Percentiles rank a stretch among this genome's conserved stretches.
Evolutionary conservation across 176 grass and related monocot genomes (phyloP).

Genomic region (Musa beccarii): DNA sequence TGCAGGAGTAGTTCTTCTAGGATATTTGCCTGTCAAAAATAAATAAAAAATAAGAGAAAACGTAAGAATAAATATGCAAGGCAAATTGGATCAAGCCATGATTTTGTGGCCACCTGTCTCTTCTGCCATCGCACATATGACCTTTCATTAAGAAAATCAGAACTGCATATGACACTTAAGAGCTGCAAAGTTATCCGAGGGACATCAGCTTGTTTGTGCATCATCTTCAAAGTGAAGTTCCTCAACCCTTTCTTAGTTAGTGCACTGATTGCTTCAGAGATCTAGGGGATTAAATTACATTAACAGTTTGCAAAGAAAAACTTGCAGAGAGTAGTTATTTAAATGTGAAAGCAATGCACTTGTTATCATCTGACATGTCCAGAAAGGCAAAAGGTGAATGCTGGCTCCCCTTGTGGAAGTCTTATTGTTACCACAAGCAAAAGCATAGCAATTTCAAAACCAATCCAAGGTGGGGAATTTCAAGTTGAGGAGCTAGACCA

Average conservation of each 20-base stretch:
- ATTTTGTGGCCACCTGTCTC: conserved; percentile 56
- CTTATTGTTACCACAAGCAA: too few species aligned
- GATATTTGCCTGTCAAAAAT: conserved; percentile 54
- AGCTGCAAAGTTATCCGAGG: conserved; percentile 63
- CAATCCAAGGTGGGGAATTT: too few species aligned
- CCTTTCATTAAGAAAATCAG: conserved; percentile 69
- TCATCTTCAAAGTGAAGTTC: conserved; percentile 32
- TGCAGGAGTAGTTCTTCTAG: conserved; percentile 73
- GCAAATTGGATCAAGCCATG: neutral
- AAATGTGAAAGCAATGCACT: too few species aligned
- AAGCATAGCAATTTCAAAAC: too few species aligned
- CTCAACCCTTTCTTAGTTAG: conserved; percentile 66
- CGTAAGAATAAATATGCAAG: conserved; percentile 2
- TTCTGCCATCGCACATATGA: conserved; percentile 53
- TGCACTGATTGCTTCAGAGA: conserved; percentile 73
- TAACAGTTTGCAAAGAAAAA: too few species aligned
- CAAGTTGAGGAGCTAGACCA: too few species aligned
- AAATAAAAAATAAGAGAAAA: conserved; percentile 28
- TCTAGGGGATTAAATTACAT: conserved; percentile 25
- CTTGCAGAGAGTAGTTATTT: too few species aligned
- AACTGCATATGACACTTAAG: conserved; percentile 56
- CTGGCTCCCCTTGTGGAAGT: too few species aligned
- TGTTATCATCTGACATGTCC: too few species aligned
- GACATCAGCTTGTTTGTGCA: conserved; percentile 45
- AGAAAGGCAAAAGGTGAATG: too few species aligned